Base-by-base conservation (phyloP, 1,284 basidiomycete genomes). In the Cryptococcus depauperatus region DNA sequence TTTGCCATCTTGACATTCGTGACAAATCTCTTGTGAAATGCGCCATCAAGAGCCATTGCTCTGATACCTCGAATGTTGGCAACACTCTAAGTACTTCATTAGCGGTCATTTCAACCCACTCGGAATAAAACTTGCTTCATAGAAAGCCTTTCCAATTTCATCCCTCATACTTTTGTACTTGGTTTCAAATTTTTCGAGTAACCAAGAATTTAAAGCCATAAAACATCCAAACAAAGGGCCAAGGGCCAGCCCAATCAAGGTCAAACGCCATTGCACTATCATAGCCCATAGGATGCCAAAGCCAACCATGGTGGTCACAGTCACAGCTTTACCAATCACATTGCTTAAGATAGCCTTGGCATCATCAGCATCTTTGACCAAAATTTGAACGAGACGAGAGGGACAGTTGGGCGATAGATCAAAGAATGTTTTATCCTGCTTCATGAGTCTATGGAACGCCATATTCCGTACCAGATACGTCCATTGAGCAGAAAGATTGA, bases 331-430 rank as follows among this genome's bases (percentile, higher is more conserved):
- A 0, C 80, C 79, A 40, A 87, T 69, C 30, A 93, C 81, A 5
- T 82, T 77, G 2, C 84, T 77, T 47, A 97, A 75, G 29, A 97
- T 75, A 22, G 79, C 76, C 26, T 85, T 75, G 25, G 91, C 86
- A 58, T 97, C 93, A 54, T 96, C 89, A 2, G 81, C 84, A 62
- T 97, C 91, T 72, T 92, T 92, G 70, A 92, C 77, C 46, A 97
- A 72, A 11, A 78, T 74, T 61, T 90, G 85, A 5, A 86, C 80
- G n/a, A 97, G 65, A 7, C 77, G 73, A 5, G 78, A 71, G 0
- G 83, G 74, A 7, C 75, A 71, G 68, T 92, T 83, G 40, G 76
- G 75, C 3, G 76, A 69, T 43, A 74, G 71, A 70, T 97, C 90
- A 67, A 92, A 96, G 80, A 84, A 98, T n/a, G 76, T 68, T 69